Base-by-base conservation (phyloP, 345 rosid genomes). In the Brassica juncea region DNA sequence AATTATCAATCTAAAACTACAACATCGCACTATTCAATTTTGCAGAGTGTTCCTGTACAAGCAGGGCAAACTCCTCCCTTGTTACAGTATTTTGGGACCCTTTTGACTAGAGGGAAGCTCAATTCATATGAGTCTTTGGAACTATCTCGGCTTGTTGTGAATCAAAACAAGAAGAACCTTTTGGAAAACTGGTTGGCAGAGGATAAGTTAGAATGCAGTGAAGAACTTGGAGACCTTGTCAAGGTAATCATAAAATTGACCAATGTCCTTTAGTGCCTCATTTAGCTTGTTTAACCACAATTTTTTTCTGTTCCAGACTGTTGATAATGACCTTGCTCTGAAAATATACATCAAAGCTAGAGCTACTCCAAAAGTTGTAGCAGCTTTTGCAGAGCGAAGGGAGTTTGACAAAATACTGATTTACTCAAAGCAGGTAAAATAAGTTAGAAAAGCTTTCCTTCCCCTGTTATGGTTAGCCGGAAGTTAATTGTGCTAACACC, bases 101-200 rank as follows among this genome's bases (percentile, higher is more conserved):
- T 96, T 82, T 81, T 96, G 77, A 93, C 99, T 2, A 88, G 92
- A 81, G 99, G 99, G 83, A 96, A 96, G 87, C 98, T 96, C 58
- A 96, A 96, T 81, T 80, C 94, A 52, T 96, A 90, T 70, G 99
- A 96, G 87, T 96, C 99, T 10, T 87, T 96, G 91, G 99, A 96
- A 81, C 80, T 96, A 66, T 96, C 99, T 44, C 97, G 99, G 63
- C 98, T 96, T 52, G 99, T 96, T 58, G 99, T 96, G 81, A 96
- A 96, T 84, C 99, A 96, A 84, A 96, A 96, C 87, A 96, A 96
- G 84, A 96, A 96, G 85, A 96, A 96, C 76, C 97, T 96, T 64
- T 86, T 96, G 86, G 99, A 96, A 87, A 93, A 96, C 81, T 96
- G 99, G 99, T 82, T 96, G 89, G 98, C 97, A 0, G 99, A 96